Conservation (phyloP, 2,329 filamentous ascomycete species). For the Trichoderma sp. region DNA sequence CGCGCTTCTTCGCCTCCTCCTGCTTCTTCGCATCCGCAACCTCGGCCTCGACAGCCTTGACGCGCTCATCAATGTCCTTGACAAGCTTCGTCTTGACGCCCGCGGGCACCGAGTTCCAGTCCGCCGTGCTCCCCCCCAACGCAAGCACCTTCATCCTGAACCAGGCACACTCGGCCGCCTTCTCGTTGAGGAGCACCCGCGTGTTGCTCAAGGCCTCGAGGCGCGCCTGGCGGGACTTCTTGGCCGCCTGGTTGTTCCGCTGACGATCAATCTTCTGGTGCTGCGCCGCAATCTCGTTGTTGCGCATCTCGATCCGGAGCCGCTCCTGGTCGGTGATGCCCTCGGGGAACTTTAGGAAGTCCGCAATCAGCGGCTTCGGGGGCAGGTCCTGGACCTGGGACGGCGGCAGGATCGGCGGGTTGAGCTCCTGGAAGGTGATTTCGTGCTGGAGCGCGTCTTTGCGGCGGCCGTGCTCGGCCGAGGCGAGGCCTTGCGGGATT, state of each 20-base stretch:
- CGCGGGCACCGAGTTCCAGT: constrained; percentile 24
- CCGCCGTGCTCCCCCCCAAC: constrained; percentile 24
- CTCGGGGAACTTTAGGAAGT: constrained; percentile 23
- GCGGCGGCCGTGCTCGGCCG: constrained; percentile 24
- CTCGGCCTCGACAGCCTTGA: constrained; percentile 21
- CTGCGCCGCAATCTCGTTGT: constrained; percentile 29
- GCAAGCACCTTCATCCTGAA: constrained; percentile 28
- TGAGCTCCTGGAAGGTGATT: constrained; percentile 22
- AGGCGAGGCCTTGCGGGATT: constrained; percentile 22
- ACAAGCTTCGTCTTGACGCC: constrained; percentile 25
- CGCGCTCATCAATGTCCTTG: constrained; percentile 21
- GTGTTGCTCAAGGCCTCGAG: constrained; percentile 28
- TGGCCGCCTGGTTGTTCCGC: constrained; percentile 40
- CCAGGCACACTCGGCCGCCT: constrained; percentile 29
- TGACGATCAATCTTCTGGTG: constrained; percentile 29
- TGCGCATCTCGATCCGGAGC: constrained; percentile 21
- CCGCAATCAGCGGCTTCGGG: constrained; percentile 27
- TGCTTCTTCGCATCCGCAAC: constrained; percentile 23
- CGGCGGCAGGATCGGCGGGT: constrained; percentile 31
- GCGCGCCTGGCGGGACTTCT: constrained; percentile 34
- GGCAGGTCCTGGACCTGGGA: constrained; percentile 28
- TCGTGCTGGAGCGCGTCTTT: constrained; percentile 25
- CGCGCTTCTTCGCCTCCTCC: constrained; percentile 25
- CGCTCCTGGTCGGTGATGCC: constrained; percentile 20
- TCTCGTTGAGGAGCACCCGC: constrained; percentile 25